Evolutionary conservation across 495 filamentous ascomycete species (phyloP), one percentile per base, ranked within the genome.

Genomic region (Trichoderma parareesei): DNA sequence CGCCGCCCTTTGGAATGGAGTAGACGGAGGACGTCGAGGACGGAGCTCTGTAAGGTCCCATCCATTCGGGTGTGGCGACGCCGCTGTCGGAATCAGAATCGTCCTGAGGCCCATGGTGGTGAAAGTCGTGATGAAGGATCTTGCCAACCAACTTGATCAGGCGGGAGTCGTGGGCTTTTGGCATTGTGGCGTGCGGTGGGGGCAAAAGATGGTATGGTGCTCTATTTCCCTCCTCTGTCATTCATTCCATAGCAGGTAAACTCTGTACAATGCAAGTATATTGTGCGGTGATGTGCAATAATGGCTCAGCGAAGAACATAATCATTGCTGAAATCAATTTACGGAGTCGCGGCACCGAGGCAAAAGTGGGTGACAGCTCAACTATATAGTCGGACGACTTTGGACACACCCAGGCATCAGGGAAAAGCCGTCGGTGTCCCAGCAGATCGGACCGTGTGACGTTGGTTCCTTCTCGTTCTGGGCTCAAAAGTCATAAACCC

Each of bases 361-460:
- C n/a, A 18, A n/a, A 49, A 18, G 46, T 49, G 46, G 46, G 46
- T 18, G 46, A 20, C 20, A 18, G n/a, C 46, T n/a, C n/a, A 49
- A 9, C 5, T n/a, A 49, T 49, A 49, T 49, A 2, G 27, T 27
- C 27, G 27, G 27, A 27, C 46, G 16, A 49, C 9, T 49, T 49
- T 49, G 18, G 14, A 16, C 10, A 53, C 8, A 53, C 3, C 14
- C 8, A 53, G 18, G 6, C 27, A 18, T 16, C 48, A 2, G 27
- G 1, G 18, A 18, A 16, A 55, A 55, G 48, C 27, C 27, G 4
- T 35, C 9, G 27, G 8, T n/a, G 27, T 57, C 16, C 53, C 53
- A 27, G 53, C 7, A 57, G 53, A 14, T 57, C 53, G 53, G 53
- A 8, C 37, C 53, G 53, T 35, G 53, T 57, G 53, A 57, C 53